Conservation (phyloP, 257 asterid species). For the Nicotiana tabacum region DNA sequence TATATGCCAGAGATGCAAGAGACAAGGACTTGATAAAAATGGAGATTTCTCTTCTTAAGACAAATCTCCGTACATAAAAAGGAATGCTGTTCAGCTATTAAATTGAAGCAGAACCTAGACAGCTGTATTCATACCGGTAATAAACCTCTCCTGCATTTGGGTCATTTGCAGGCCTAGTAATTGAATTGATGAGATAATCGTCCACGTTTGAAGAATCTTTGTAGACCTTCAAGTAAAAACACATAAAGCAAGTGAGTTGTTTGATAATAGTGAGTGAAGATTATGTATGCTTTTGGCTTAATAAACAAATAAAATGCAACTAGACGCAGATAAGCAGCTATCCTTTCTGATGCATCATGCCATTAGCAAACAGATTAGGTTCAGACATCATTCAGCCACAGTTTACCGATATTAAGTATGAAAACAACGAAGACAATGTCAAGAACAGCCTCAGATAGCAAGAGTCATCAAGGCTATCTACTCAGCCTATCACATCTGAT, state of each 20-base stretch:
- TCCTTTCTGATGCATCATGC: background rate
- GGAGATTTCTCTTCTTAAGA: background rate
- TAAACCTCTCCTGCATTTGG: slow-evolving; percentile 95
- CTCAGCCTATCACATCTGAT: background rate
- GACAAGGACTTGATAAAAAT: background rate
- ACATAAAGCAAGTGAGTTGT: background rate
- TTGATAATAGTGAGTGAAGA: background rate
- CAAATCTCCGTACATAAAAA: background rate
- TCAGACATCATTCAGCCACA: background rate
- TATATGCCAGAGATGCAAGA: background rate
- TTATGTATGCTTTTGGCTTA: background rate
- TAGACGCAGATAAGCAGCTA: background rate
- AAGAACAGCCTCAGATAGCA: background rate
- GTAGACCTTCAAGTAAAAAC: slow-evolving; percentile 53
- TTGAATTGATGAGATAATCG: slow-evolving; percentile 74
- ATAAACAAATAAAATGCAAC: background rate
- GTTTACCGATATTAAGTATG: background rate
- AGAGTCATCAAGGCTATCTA: background rate
- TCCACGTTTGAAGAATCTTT: slow-evolving; percentile 75
- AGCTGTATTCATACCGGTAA: slow-evolving; percentile 48
- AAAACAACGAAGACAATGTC: background rate
- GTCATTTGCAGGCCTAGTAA: slow-evolving; percentile 74
- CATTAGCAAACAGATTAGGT: background rate
- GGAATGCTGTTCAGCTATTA: background rate
- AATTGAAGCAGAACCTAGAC: background rate